phyloP scores from a whole-genome alignment of 345 rosid species.

The Firmiana major region DNA sequence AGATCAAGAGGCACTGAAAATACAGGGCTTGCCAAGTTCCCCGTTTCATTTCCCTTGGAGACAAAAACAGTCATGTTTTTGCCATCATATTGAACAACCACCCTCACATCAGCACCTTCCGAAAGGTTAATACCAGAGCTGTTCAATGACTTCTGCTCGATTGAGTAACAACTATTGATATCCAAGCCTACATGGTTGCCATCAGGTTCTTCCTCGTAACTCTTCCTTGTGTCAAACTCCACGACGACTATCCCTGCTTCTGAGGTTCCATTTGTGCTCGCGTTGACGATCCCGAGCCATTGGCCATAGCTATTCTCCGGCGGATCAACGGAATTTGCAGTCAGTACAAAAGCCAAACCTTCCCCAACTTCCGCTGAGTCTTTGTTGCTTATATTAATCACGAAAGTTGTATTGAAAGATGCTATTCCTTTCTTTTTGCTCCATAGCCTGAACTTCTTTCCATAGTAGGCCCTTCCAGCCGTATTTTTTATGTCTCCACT shows the following conservation, averaged over 20 bases:
- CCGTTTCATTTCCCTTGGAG: slow-evolving; percentile 3
- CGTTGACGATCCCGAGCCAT: slow-evolving; percentile 16
- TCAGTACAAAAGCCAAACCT: slow-evolving; percentile 11
- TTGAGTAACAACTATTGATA: slow-evolving; percentile 25
- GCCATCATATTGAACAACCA: slow-evolving; percentile 41
- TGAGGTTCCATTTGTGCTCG: slow-evolving; percentile 4
- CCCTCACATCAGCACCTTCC: slow-evolving; percentile 12
- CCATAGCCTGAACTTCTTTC: slow-evolving; percentile 43
- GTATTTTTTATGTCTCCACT: slow-evolving; percentile 15
- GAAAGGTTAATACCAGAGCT: slow-evolving; percentile 26
- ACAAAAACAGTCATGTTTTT: slow-evolving; percentile 41
- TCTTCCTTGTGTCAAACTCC: slow-evolving; percentile 14
- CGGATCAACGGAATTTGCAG: background rate
- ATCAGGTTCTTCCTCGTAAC: slow-evolving; percentile 2
- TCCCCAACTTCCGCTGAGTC: background rate
- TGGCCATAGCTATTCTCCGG: slow-evolving; percentile 7
- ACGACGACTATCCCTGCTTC: background rate
- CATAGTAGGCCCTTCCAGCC: slow-evolving; percentile 43
- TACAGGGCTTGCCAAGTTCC: slow-evolving; percentile 12
- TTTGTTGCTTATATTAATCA: slow-evolving; percentile 33
- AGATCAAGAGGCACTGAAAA: slow-evolving; percentile 44
- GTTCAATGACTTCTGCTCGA: slow-evolving; percentile 36
- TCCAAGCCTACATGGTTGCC: slow-evolving; percentile 15
- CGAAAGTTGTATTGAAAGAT: slow-evolving; percentile 57
- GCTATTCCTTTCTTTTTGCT: slow-evolving; percentile 21